phyloP scores from a whole-genome alignment of 345 rosid genomes.

The Rhodamnia argentea region DNA sequence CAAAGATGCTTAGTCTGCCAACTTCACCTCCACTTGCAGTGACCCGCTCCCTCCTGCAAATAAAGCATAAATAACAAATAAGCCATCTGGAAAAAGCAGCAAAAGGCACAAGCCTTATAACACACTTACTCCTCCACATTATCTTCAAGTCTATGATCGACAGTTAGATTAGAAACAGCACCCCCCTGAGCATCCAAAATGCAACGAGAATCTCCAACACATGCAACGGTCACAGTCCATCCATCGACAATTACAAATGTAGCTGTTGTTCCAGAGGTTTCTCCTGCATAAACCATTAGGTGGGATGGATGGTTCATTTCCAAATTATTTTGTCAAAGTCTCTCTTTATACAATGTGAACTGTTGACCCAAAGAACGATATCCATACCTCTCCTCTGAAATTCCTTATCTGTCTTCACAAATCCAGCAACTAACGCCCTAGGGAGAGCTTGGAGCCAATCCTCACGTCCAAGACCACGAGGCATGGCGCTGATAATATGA shows the following conservation, averaged over 20 bases:
- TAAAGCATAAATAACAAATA: background rate
- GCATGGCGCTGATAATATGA: constrained; percentile 68
- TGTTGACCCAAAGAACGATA: background rate
- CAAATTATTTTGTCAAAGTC: background rate
- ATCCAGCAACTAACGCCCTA: constrained; percentile 84
- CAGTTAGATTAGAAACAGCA: constrained; percentile 59
- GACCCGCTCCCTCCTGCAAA: constrained; percentile 75
- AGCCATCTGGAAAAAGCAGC: background rate
- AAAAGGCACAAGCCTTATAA: constrained; percentile 3
- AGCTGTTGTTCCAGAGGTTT: constrained; percentile 90
- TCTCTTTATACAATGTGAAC: background rate
- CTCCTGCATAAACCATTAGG: constrained; percentile 41
- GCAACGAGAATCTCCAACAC: constrained; percentile 93
- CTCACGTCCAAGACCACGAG: constrained; percentile 58
- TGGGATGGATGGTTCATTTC: constrained; percentile 1
- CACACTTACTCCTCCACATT: constrained; percentile 66
- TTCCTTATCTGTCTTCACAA: constrained; percentile 91
- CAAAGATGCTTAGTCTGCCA: constrained; percentile 77
- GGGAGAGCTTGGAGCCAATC: constrained; percentile 90
- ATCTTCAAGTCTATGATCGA: constrained; percentile 89
- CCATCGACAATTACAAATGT: constrained; percentile 87
- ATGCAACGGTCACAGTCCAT: constrained; percentile 92
- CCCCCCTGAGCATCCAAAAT: constrained; percentile 70
- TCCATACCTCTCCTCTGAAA: constrained; percentile 75
- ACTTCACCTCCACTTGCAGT: constrained; percentile 99